A percentile compares a stretch with the other conserved stretches of the same genome.
phyloP scores from a whole-genome alignment of 2,329 filamentous ascomycete genomes.

The Monosporascus sp. region DNA sequence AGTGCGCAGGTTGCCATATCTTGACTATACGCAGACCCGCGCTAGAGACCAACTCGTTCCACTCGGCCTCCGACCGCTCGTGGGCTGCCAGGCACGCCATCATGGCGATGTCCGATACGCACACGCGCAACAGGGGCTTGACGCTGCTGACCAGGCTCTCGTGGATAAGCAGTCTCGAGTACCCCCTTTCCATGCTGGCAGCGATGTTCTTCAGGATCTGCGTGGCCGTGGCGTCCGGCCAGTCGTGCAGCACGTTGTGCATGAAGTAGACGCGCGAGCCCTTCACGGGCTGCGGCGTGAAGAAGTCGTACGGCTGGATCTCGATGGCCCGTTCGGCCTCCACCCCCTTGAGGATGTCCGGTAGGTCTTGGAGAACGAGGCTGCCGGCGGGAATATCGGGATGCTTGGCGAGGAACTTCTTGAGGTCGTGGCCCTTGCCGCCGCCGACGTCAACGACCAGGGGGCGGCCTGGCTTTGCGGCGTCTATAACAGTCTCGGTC shows the following conservation, averaged over 20 bases:
- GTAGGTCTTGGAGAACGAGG: conserved; percentile 30
- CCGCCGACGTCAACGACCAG: conserved; percentile 32
- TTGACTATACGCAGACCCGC: conserved; percentile 23
- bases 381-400: conserved; percentile 16
- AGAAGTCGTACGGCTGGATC: conserved; percentile 30
- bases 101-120: conserved; percentile 30
- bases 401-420: conserved; percentile 25
- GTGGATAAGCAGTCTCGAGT: conserved; percentile 30
- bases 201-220: conserved; percentile 20
- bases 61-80: conserved; percentile 28
- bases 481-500: conserved; percentile 23
- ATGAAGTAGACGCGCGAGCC: conserved; percentile 28
- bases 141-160: conserved; percentile 28
- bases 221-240: conserved; percentile 14
- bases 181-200: conserved; percentile 22
- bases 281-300: conserved; percentile 32
- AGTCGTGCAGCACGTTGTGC: conserved; percentile 28
- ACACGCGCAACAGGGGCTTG: conserved; percentile 23
- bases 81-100: conserved; percentile 25
- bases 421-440: conserved; percentile 30
- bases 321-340: conserved; percentile 19
- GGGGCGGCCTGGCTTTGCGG: conserved; percentile 19
- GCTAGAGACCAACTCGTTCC: conserved; percentile 18
- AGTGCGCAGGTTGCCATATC: conserved; percentile 23
- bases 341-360: conserved; percentile 20